These are phyloP conservation scores for Chlorella sp. DNA, from an alignment of 139 green algal species.

Conservation along the genomic window DNA sequence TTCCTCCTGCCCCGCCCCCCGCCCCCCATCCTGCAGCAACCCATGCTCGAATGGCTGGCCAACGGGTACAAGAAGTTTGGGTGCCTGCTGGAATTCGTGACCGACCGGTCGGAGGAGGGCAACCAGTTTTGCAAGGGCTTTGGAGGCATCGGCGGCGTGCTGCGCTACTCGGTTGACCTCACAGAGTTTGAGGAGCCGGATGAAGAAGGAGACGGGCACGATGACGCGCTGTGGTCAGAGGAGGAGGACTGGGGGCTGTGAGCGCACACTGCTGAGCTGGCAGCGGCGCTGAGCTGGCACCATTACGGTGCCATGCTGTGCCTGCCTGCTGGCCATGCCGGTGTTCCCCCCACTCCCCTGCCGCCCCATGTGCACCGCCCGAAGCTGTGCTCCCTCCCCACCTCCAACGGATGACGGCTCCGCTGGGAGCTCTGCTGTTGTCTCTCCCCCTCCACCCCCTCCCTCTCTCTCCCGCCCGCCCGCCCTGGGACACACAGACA, in stretches of 20 bases:
- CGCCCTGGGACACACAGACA: too few relatives aligned
- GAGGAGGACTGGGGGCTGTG: conserved; percentile 17
- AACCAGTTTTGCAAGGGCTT: conserved; percentile 98
- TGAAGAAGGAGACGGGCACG: conserved; percentile 47
- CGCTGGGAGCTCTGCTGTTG: neutral
- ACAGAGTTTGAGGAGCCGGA: conserved; percentile 70
- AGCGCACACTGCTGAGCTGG: neutral
- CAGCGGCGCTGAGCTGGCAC: too few relatives aligned
- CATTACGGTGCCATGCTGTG: neutral
- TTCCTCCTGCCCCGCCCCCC: neutral
- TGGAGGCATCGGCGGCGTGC: conserved; percentile 92
- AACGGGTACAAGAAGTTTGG: conserved; percentile 99
- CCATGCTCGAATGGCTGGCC: conserved; percentile 97
- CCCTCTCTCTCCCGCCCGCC: too few relatives aligned
- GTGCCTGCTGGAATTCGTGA: conserved; percentile 97
- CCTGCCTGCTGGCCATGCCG: neutral
- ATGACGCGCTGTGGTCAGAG: conserved; percentile 56
- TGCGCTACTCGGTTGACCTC: conserved; percentile 90
- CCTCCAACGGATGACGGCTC: neutral
- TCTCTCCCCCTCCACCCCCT: neutral
- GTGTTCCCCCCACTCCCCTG: neutral
- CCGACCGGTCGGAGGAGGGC: conserved; percentile 88
- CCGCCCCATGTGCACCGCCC: too few relatives aligned
- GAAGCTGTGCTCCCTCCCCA: neutral
- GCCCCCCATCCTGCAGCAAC: conserved; percentile 18